Percentiles rank a stretch among this genome's conserved stretches.
phyloP scores from a whole-genome alignment of 208 protist species.

The Leishmania aethiopica region DNA sequence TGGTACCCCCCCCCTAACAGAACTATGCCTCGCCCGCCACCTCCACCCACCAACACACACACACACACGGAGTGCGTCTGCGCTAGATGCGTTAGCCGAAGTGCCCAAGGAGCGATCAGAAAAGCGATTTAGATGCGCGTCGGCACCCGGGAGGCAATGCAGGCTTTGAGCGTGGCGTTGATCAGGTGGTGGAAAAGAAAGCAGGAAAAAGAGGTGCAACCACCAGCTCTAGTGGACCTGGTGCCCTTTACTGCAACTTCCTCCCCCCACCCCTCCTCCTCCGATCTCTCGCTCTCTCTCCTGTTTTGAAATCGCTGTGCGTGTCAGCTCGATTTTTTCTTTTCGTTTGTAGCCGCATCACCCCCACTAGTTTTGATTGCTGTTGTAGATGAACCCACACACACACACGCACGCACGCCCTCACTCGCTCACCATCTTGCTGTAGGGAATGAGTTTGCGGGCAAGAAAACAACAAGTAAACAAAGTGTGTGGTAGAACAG shows the following conservation, averaged over 20 bases:
- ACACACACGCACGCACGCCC: background rate
- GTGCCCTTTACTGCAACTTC: background rate
- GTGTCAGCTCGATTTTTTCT: background rate
- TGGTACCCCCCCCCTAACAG: background rate
- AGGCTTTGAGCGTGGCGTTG: background rate
- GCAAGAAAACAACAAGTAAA: background rate
- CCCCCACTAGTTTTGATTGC: background rate
- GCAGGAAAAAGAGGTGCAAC: background rate
- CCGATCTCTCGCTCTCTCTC: background rate
- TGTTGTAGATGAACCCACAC: conserved; percentile 1
- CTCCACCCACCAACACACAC: background rate
- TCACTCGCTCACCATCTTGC: background rate
- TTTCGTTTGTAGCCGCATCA: background rate
- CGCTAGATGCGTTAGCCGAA: background rate
- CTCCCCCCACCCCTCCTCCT: background rate
- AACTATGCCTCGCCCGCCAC: background rate
- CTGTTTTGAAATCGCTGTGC: background rate
- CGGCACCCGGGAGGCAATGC: background rate
- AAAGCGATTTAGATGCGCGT: background rate
- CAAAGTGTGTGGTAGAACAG: background rate
- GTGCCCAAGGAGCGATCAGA: background rate
- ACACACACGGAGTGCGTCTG: background rate
- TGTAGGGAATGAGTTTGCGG: background rate
- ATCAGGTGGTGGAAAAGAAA: background rate
- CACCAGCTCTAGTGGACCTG: background rate